These are phyloP conservation scores for Fusarium lateritium DNA, from an alignment of 2,329 filamentous ascomycete species.

Conservation along the genomic window DNA sequence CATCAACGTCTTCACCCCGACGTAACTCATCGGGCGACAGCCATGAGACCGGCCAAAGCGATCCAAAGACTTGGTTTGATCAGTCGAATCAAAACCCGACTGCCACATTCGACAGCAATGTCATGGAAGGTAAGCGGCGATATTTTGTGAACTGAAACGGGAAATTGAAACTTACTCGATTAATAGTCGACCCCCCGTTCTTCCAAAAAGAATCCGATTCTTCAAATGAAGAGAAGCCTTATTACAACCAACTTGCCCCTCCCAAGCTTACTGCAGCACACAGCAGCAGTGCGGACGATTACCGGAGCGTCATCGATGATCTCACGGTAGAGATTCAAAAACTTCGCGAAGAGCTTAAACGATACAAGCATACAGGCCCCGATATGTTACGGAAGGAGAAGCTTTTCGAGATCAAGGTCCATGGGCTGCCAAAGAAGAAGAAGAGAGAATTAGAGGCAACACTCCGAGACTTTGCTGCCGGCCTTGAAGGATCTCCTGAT, in stretches of 20 bases:
- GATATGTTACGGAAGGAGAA: conserved; percentile 80
- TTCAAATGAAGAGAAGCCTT: conserved; percentile 62
- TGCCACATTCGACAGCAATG: conserved; percentile 57
- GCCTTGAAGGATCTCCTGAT: conserved; percentile 67
- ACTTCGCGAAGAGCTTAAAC: conserved; percentile 79
- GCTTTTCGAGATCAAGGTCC: conserved; percentile 86
- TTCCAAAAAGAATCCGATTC: conserved; percentile 68
- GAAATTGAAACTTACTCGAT: conserved; percentile 11
- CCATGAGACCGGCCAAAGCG: conserved; percentile 63
- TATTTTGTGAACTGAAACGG: neutral
- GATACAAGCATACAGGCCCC: conserved; percentile 77
- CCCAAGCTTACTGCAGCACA: conserved; percentile 56
- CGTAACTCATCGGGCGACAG: conserved; percentile 66
- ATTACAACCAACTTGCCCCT: conserved; percentile 43
- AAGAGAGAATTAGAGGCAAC: conserved; percentile 83
- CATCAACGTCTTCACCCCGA: conserved; percentile 44
- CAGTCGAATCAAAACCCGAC: conserved; percentile 66
- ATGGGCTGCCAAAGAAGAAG: conserved; percentile 79
- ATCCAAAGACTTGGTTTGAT: conserved; percentile 70
- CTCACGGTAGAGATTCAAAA: conserved; percentile 87
- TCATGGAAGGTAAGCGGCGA: conserved; percentile 63
- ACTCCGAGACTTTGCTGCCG: conserved; percentile 78
- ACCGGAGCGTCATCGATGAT: conserved; percentile 87
- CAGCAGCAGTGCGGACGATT: conserved; percentile 80
- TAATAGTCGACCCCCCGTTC: conserved; percentile 67